phyloP scores from a whole-genome alignment of 108 stramenopile genomes.

The Discostella stelligeroides region DNA sequence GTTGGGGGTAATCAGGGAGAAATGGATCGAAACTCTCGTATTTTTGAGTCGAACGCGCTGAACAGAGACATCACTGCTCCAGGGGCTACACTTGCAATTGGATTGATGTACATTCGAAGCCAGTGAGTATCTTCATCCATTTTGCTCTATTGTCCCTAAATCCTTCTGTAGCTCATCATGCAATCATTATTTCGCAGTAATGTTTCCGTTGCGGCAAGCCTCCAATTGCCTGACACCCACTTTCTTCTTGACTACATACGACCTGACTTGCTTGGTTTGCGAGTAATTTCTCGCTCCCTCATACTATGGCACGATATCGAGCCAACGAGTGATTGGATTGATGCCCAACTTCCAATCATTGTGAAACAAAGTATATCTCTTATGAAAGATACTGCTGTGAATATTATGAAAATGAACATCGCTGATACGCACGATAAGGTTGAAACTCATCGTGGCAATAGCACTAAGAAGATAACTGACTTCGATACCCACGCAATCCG shows the following conservation, averaged over 20 bases:
- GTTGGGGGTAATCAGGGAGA: slow-evolving; percentile 41
- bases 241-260: slow-evolving; percentile 92
- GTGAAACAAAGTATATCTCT: slow-evolving; percentile 59
- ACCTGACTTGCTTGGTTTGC: slow-evolving; percentile 91
- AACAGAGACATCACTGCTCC: slow-evolving; percentile 96
- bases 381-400: slow-evolving; percentile 57
- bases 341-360: slow-evolving; percentile 79
- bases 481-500: slow-evolving; percentile 88
- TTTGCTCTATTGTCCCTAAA: background rate
- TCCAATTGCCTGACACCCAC: slow-evolving; percentile 91
- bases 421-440: background rate
- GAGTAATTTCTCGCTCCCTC: slow-evolving; percentile 88
- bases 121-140: slow-evolving; percentile 49
- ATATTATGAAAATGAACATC: slow-evolving; percentile 16
- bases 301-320: slow-evolving; percentile 93
- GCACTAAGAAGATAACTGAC: slow-evolving; percentile 39
- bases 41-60: slow-evolving; percentile 84
- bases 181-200: slow-evolving; percentile 34
- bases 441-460: slow-evolving; percentile 4
- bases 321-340: slow-evolving; percentile 82
- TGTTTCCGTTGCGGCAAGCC: slow-evolving; percentile 71
- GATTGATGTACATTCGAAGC: slow-evolving; percentile 90
- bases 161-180: background rate
- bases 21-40: slow-evolving; percentile 79
- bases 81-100: slow-evolving; percentile 94